A percentile compares a stretch with the other conserved stretches of the same genome.
phyloP scores from a whole-genome alignment of 2,329 filamentous ascomycete genomes.

The Aspergillus sp. region DNA sequence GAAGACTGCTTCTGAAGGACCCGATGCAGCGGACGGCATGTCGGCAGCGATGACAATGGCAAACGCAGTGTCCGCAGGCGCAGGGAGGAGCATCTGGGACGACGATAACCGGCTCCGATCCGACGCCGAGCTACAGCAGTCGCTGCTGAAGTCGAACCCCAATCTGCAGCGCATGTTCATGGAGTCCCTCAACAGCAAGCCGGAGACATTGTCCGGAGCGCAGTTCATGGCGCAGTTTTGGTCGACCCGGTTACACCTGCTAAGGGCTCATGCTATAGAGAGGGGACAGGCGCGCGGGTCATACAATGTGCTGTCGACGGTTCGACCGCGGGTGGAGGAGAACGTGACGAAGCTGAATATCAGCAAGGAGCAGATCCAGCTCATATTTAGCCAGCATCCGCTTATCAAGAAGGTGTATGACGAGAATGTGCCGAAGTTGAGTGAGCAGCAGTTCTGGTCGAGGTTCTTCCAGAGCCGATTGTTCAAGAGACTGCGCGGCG shows the following conservation, averaged over 20 bases:
- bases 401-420: constrained; percentile 85
- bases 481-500: constrained; percentile 83
- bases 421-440: constrained; percentile 76
- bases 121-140: constrained; percentile 77
- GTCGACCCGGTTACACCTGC: constrained; percentile 74
- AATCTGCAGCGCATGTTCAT: constrained; percentile 74
- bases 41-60: constrained; percentile 71
- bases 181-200: constrained; percentile 73
- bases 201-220: constrained; percentile 66
- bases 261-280: constrained; percentile 86
- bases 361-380: constrained; percentile 80
- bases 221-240: constrained; percentile 92
- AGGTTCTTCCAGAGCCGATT: constrained; percentile 86
- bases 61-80: constrained; percentile 49
- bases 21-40: constrained; percentile 34
- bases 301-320: constrained; percentile 85
- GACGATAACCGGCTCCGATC: constrained; percentile 68
- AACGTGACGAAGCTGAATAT: constrained; percentile 72
- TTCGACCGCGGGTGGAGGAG: constrained; percentile 70
- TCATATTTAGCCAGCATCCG: constrained; percentile 89
- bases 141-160: constrained; percentile 71
- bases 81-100: constrained; percentile 56
- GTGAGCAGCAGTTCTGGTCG: constrained; percentile 79
- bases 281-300: constrained; percentile 74
- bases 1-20: constrained; percentile 42